Conservation (phyloP, 1,284 basidiomycete genomes). For the Fomitopsis betulina region DNA sequence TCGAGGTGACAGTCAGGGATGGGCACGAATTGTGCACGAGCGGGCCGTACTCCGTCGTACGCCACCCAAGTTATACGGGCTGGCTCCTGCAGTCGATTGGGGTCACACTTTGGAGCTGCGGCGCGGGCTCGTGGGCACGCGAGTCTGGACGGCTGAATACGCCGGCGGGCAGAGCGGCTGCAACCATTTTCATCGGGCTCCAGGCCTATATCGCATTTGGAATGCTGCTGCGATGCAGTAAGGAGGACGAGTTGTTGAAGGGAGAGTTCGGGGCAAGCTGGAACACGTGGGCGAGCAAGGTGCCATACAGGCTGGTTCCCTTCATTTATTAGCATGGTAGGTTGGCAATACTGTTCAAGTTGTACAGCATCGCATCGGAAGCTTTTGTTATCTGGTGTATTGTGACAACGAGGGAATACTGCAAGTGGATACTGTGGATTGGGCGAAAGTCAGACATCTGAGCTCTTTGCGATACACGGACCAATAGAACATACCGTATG, state of each 20-base stretch:
- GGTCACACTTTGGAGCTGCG: neutral
- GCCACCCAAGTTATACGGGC: constrained; percentile 27
- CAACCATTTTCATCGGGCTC: constrained; percentile 38
- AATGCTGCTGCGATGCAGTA: constrained; percentile 21
- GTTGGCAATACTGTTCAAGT: too few relatives aligned
- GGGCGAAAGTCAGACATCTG: too few relatives aligned
- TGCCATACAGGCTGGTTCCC: constrained; percentile 2
- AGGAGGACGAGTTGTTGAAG: neutral
- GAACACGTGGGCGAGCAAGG: constrained; percentile 1
- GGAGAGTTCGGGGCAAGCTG: neutral
- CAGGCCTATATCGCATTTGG: constrained; percentile 26
- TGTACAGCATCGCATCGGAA: too few relatives aligned
- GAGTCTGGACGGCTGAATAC: constrained; percentile 7
- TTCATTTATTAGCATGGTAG: neutral
- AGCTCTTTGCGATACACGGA: too few relatives aligned
- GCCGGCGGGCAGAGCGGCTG: constrained; percentile 37
- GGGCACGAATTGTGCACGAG: constrained; percentile 25
- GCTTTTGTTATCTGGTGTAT: too few relatives aligned
- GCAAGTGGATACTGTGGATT: too few relatives aligned
- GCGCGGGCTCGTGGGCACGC: neutral
- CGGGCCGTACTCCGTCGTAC: constrained; percentile 27
- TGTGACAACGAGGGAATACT: too few relatives aligned
- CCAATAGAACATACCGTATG: too few relatives aligned
- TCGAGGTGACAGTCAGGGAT: constrained; percentile 23
- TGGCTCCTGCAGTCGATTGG: constrained; percentile 4